Percentiles rank a stretch among this genome's conserved stretches.
phyloP scores from a whole-genome alignment of 208 protist species.

The Leishmania martiniquensis region DNA sequence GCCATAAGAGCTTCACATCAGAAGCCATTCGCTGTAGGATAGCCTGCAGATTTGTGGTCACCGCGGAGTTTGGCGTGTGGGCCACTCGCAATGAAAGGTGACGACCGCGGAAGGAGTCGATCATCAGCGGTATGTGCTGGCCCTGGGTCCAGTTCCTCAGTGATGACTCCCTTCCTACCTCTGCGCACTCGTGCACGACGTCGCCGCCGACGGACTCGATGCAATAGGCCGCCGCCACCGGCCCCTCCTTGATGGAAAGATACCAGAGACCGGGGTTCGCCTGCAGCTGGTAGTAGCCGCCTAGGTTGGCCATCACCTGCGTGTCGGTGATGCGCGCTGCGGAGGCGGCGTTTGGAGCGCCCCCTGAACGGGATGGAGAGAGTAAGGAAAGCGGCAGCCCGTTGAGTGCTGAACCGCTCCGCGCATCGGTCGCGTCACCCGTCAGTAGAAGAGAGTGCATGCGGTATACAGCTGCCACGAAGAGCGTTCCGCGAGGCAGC shows the following conservation, averaged over 20 bases:
- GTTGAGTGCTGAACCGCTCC: constrained; percentile 29
- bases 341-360: background rate
- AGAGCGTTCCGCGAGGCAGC: constrained; percentile 39
- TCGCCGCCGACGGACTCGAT: constrained; percentile 44
- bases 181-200: constrained; percentile 14
- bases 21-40: constrained; percentile 29
- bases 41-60: background rate
- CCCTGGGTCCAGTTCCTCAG: constrained; percentile 23
- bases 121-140: constrained; percentile 47
- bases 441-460: constrained; percentile 92
- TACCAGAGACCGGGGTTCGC: constrained; percentile 89
- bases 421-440: constrained; percentile 51
- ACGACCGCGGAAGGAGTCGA: constrained; percentile 62
- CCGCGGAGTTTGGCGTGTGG: background rate
- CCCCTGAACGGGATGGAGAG: constrained; percentile 4
- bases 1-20: constrained; percentile 30
- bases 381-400: constrained; percentile 87
- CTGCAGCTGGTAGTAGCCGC: constrained; percentile 98
- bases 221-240: constrained; percentile 56
- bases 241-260: constrained; percentile 72
- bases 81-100: constrained; percentile 34
- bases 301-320: constrained; percentile 95
- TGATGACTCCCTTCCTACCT: background rate
- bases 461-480: constrained; percentile 78
- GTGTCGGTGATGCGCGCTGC: constrained; percentile 79